Evolutionary conservation across 139 green algal genomes (phyloP).

Genomic region (Nannochloris sp.): DNA sequence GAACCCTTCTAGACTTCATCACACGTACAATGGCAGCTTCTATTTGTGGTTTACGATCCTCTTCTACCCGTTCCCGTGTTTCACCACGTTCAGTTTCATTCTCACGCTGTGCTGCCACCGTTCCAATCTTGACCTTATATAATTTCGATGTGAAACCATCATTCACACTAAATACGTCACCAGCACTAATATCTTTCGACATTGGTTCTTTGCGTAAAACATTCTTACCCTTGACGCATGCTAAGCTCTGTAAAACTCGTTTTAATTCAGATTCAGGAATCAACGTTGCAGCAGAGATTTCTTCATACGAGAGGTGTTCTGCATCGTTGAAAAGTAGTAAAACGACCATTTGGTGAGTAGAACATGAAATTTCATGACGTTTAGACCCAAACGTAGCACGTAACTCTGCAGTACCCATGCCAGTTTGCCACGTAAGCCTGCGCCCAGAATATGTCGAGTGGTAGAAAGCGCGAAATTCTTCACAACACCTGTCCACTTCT

Average conservation of each 20-base stretch:
- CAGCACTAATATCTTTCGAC: slow-evolving; percentile 72
- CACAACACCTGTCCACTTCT: slow-evolving; percentile 66
- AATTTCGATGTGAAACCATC: slow-evolving; percentile 74
- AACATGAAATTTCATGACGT: slow-evolving; percentile 85
- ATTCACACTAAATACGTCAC: slow-evolving; percentile 89
- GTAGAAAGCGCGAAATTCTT: slow-evolving; percentile 84
- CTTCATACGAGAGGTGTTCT: slow-evolving; percentile 49
- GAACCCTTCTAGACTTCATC: slow-evolving; percentile 84
- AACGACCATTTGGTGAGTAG: slow-evolving; percentile 86
- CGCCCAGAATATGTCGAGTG: slow-evolving; percentile 48
- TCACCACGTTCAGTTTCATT: slow-evolving; percentile 79
- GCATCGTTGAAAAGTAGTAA: slow-evolving; percentile 93
- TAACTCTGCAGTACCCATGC: slow-evolving; percentile 92
- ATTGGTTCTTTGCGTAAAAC: slow-evolving; percentile 83
- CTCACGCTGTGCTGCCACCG: slow-evolving; percentile 63
- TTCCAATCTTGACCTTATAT: slow-evolving; percentile 70
- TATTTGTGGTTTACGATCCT: slow-evolving; percentile 97
- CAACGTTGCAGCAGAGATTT: slow-evolving; percentile 61
- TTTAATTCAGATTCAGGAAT: slow-evolving; percentile 83
- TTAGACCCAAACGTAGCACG: slow-evolving; percentile 56
- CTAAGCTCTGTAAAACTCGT: slow-evolving; percentile 80
- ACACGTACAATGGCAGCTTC: slow-evolving; percentile 97
- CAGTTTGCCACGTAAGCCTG: slow-evolving; percentile 92
- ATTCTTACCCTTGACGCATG: slow-evolving; percentile 89
- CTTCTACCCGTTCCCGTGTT: slow-evolving; percentile 80